These are phyloP conservation scores for Diaporthe vexans DNA, from an alignment of 2,329 filamentous ascomycete genomes.

Conservation along the genomic window DNA sequence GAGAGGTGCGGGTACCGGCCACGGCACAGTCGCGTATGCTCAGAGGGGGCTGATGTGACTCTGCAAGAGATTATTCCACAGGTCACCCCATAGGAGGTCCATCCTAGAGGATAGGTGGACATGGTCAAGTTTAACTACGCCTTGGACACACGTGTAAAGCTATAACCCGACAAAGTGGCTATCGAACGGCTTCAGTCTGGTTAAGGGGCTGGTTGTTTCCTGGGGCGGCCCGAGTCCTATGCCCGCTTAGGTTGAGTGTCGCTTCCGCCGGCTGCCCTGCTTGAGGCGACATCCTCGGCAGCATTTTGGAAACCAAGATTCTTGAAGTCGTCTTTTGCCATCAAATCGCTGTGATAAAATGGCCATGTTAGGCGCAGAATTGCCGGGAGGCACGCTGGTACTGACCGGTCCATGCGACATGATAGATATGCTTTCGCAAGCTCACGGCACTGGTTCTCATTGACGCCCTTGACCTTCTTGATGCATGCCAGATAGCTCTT, in stretches of 20 bases:
- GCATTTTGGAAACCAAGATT: slow-evolving; percentile 84
- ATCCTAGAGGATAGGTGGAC: no score
- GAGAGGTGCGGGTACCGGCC: neutral
- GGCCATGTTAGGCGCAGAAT: neutral
- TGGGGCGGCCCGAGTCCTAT: slow-evolving; percentile 14
- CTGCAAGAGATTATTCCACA: no score
- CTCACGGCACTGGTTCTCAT: slow-evolving; percentile 86
- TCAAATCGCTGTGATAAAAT: slow-evolving; percentile 78
- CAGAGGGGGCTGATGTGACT: neutral
- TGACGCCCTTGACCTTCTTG: slow-evolving; percentile 85
- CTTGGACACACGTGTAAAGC: no score
- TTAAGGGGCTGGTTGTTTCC: neutral
- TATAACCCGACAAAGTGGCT: no score
- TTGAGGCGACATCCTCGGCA: slow-evolving; percentile 48
- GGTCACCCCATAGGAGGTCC: no score
- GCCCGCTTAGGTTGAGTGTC: slow-evolving; percentile 49
- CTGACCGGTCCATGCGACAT: slow-evolving; percentile 95
- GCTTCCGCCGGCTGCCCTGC: slow-evolving; percentile 44
- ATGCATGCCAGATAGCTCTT: slow-evolving; percentile 87
- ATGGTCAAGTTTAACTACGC: neutral
- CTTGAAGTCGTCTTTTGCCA: slow-evolving; percentile 95
- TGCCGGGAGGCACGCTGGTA: slow-evolving; percentile 41
- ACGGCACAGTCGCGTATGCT: neutral
- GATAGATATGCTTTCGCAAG: slow-evolving; percentile 90
- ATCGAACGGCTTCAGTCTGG: neutral